Evolutionary conservation across 192 early-diverging fungal genomes (phyloP).

Genomic region (Linnemannia schmuckeri): DNA sequence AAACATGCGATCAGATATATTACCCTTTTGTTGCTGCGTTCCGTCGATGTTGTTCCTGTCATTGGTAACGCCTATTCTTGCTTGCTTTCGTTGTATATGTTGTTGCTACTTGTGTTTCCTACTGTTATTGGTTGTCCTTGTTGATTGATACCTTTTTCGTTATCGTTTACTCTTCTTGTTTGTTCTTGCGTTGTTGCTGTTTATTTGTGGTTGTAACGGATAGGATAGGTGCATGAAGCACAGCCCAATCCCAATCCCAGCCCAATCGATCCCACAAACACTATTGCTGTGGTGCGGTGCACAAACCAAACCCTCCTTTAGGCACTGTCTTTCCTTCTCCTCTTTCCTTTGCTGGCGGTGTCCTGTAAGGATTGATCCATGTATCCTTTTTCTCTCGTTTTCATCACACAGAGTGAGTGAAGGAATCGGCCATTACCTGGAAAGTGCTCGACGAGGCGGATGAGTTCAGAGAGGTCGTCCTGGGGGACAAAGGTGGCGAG

Average conservation of each 20-base stretch:
- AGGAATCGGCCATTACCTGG: constrained; percentile 40
- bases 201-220: neutral
- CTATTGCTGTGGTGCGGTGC: neutral
- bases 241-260: neutral
- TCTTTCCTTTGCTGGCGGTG: too few species aligned
- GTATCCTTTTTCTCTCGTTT: too few species aligned
- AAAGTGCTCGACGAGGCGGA: constrained; percentile 58
- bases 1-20: neutral
- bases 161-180: neutral
- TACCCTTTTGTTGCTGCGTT: neutral
- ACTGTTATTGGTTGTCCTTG: too few species aligned
- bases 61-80: too few species aligned
- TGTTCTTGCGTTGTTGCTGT: neutral
- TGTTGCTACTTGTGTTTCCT: too few species aligned
- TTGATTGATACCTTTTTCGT: too few species aligned
- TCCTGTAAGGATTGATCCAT: too few species aligned
- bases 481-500: constrained; percentile 56
- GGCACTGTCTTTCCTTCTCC: too few species aligned
- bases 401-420: too few species aligned
- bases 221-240: neutral
- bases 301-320: neutral
- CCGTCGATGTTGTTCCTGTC: too few species aligned
- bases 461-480: constrained; percentile 57
- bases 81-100: too few species aligned
- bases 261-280: neutral